Evolutionary conservation across 495 filamentous ascomycete species (phyloP).

Genomic region (Talaromyces liani): DNA sequence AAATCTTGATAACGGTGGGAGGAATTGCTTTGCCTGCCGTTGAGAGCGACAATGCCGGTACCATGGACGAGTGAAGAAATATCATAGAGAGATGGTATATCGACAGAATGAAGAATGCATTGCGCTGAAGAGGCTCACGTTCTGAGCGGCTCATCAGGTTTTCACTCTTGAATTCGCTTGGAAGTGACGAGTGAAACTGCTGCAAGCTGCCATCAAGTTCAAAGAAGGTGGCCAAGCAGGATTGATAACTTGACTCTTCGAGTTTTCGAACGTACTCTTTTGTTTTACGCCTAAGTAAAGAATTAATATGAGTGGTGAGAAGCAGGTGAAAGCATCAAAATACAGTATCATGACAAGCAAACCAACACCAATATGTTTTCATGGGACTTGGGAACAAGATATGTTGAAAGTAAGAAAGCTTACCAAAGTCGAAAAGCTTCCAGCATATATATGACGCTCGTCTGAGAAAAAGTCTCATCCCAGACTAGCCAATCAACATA

Average conservation of each 20-base stretch:
- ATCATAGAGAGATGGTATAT: neutral
- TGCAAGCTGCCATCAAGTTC: neutral
- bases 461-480: conserved; percentile 3
- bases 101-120: conserved; percentile 1
- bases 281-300: neutral
- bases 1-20: neutral
- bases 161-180: neutral
- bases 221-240: neutral
- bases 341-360: no score
- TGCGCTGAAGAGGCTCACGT: neutral
- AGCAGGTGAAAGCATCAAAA: neutral
- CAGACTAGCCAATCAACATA: neutral
- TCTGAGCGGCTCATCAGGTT: neutral
- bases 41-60: neutral
- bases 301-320: neutral
- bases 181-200: neutral
- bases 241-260: conserved; percentile 1
- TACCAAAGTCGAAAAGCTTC: conserved; percentile 1
- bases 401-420: neutral
- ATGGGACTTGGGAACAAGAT: neutral
- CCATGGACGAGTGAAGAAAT: neutral
- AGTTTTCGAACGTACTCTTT: neutral
- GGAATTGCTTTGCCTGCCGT: neutral
- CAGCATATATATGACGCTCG: conserved; percentile 1
- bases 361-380: no score